Evolutionary conservation across 2,329 filamentous ascomycete genomes (phyloP).

Genomic region (Fusarium phyllophilum): DNA sequence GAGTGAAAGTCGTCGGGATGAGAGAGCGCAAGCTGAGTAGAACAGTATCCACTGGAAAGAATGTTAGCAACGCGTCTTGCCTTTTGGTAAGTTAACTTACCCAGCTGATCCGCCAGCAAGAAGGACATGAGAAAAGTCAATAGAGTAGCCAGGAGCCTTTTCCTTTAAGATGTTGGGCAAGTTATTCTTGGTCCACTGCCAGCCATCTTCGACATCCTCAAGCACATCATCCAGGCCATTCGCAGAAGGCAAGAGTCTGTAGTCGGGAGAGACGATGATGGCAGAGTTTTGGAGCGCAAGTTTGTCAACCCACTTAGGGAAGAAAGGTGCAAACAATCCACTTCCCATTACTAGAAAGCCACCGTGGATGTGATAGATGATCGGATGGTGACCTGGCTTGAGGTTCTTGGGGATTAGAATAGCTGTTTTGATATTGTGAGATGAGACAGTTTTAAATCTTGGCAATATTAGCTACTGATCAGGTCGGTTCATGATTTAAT

Average conservation of each 20-base stretch:
- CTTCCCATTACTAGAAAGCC: conserved; percentile 40
- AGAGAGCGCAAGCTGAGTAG: conserved; percentile 32
- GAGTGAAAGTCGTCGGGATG: conserved; percentile 36
- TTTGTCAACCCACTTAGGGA: conserved; percentile 34
- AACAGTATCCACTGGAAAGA: conserved; percentile 35
- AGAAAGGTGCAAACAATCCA: conserved; percentile 39
- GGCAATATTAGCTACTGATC: background rate
- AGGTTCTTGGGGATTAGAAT: conserved; percentile 43
- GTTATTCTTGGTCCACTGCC: conserved; percentile 36
- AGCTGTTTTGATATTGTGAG: conserved; percentile 34
- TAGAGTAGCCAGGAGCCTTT: background rate
- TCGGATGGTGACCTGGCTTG: conserved; percentile 31
- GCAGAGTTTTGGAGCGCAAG: conserved; percentile 39
- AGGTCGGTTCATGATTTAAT: fast-evolving
- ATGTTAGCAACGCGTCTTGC: too few species aligned
- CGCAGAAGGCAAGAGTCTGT: conserved; percentile 38
- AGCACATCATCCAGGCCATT: conserved; percentile 42
- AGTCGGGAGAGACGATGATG: conserved; percentile 42
- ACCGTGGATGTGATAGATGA: conserved; percentile 43
- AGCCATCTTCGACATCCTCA: conserved; percentile 43
- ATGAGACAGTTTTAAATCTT: conserved; percentile 36
- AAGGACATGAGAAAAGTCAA: conserved; percentile 28
- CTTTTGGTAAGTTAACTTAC: too few species aligned
- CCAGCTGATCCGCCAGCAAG: conserved; percentile 38
- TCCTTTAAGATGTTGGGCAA: conserved; percentile 4